Evolutionary conservation across 768 basidiomycete genomes (phyloP), one percentile per base, ranked within the genome.

Genomic region (Tylopilus vinaceipallidus): DNA sequence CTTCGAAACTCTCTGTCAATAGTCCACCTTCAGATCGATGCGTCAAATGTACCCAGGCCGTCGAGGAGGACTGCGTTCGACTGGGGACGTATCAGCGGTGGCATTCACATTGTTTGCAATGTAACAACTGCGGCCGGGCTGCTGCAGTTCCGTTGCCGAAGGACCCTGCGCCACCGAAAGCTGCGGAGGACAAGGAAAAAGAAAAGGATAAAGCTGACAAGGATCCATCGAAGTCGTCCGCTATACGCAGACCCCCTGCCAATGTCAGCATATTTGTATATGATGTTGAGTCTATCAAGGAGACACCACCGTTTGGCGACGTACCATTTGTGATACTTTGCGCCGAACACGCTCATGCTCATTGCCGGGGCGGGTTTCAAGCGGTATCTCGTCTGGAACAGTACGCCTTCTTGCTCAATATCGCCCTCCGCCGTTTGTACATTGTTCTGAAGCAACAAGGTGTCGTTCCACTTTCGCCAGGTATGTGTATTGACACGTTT

Each of bases 1-100:
- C 75, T 13, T 71, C 79, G 45, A 80, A 79, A 61, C 68, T 81
- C 35, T 77, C 79, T 16, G 77, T 81, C n/a, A 80, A 66, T 53
- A 83, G 82, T 54, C 87, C 88, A 14, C 91, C 91, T 7, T 89
- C 88, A 16, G 97, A 99, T 72, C 80, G 94, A 34, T 99, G 97
- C 64, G 81, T 92, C 43, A 85, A 82, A 61, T 99, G 97, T 68
- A 78, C 80, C 36, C 74, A 83, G 54, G 95, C 95, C 0, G 91
- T 99, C 20, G 97, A 99, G 70, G 97, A 99, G 66, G 97, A 98
- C 57, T 98, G 97, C 62, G 89, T 92, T 38, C 80, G 97, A 49
- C 72, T 95, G 24, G 97, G 94, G 29, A 95, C 93, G n/a, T 95
- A 94, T 71, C 87, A 92, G 62, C 80, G 95, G 39, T 98, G 97